Conservation (phyloP, 129 eudicot genomes). For the Rutidosis leptorrhynchoides region DNA sequence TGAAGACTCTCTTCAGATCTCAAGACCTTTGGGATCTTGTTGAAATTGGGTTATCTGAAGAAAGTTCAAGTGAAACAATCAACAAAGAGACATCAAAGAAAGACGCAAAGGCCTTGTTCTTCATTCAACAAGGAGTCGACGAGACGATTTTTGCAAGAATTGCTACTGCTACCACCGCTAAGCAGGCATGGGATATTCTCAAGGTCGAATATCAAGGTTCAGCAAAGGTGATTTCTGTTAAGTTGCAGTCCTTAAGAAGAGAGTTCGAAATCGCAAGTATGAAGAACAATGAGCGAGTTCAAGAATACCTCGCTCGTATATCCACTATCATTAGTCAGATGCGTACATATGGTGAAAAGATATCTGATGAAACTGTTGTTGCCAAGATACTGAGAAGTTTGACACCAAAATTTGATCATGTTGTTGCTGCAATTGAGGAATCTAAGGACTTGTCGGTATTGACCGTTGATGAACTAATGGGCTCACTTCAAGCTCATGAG, state of each 20-base stretch:
- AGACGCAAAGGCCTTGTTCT: neutral
- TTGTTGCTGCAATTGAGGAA: neutral
- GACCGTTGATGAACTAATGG: neutral
- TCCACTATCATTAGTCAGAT: neutral
- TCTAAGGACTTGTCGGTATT: neutral
- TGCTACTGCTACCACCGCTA: conserved; percentile 13
- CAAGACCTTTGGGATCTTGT: neutral
- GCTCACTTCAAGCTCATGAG: neutral
- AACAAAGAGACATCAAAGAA: neutral
- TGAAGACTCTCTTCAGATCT: neutral
- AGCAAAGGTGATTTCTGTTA: conserved; percentile 6
- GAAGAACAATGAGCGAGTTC: neutral
- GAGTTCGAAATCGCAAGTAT: neutral
- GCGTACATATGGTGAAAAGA: neutral
- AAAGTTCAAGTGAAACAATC: neutral
- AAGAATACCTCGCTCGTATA: neutral
- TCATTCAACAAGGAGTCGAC: neutral
- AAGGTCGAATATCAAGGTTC: conserved; percentile 12
- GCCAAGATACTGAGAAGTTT: neutral
- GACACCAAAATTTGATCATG: neutral
- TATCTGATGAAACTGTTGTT: neutral
- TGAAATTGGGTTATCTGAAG: neutral
- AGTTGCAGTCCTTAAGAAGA: neutral
- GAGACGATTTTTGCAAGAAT: conserved; percentile 7
- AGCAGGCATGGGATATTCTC: conserved; percentile 16